These are phyloP conservation scores for Eustoma russellianum DNA, from an alignment of 257 asterid species.

Conservation along the genomic window DNA sequence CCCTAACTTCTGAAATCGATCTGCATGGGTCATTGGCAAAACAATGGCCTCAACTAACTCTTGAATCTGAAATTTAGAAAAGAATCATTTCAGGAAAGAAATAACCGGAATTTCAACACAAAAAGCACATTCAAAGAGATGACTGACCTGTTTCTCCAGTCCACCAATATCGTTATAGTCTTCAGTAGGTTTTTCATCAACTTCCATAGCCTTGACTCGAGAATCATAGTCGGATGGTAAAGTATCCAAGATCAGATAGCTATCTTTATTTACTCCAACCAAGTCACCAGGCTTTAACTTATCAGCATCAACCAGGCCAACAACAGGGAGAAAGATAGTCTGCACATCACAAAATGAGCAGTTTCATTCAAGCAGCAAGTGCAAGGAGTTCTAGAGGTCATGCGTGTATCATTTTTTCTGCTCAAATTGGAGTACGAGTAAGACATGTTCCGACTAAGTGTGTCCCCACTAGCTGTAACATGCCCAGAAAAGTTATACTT, in stretches of 20 bases:
- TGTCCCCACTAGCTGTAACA: no score
- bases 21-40: conserved; percentile 77
- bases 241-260: conserved; percentile 87
- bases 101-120: background rate
- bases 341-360: conserved; percentile 23
- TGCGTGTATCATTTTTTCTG: no score
- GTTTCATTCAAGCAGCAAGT: background rate
- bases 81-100: background rate
- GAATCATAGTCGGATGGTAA: conserved; percentile 93
- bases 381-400: background rate
- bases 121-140: background rate
- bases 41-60: conserved; percentile 83
- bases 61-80: conserved; percentile 43
- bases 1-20: conserved; percentile 68
- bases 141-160: conserved; percentile 74
- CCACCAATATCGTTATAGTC: conserved; percentile 95
- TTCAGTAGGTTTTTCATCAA: conserved; percentile 96
- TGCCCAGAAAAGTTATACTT: no score
- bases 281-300: conserved; percentile 86
- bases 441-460: no score
- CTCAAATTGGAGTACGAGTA: no score
- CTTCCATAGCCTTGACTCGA: conserved; percentile 97
- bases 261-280: conserved; percentile 95
- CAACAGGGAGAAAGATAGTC: conserved; percentile 92
- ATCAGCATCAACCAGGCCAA: conserved; percentile 93